Base-by-base conservation (phyloP, 106 monocot genomes). In the Platanthera zijinensis region DNA sequence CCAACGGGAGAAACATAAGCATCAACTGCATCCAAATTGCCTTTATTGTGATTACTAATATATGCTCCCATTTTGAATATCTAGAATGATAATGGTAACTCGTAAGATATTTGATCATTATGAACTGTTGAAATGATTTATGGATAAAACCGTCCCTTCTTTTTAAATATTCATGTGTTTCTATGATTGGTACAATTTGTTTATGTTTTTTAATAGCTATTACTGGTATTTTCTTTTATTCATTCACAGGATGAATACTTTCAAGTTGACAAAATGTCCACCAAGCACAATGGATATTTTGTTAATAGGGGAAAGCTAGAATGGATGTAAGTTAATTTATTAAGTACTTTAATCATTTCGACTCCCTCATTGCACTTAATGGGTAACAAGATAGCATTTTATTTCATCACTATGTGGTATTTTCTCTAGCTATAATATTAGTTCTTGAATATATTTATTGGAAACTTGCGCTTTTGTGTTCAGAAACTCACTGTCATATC, bases 211-310 rank as follows among this genome's bases (percentile, higher is more conserved):
- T 5, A 72, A 22, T 51, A 48, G n/a, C 46, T 46, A 11, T 71
- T 21, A n/a, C 0, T 66, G 14, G 5, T 78, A 53, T 78, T 51
- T 14, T 71, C 5, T 17, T 52, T 50, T 0, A 4, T 62, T 48
- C 5, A 52, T 74, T 82, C 84, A 17, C 85, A 99, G 99, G 88
- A 99, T 86, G 99, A 92, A 66, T 99, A 99, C 84, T 99, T 99
- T 85, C 85, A 99, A 84, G 92, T 94, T 73, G 94, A 99, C 57
- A 94, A 99, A 76, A 85, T 86, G 82, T 63, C 77, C 50, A 94
- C 92, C 10, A 99, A 99, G 54, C 92, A 99, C 79, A 84, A 85
- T 83, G 99, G 99, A 4, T 99, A 92, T 85, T 99, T 92, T 90
- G 85, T 99, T 49, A 94, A 99, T 54, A 99, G 88, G 87, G 99